Conservation (phyloP, 257 asterid genomes). For the Solanum ahanhuiri region DNA sequence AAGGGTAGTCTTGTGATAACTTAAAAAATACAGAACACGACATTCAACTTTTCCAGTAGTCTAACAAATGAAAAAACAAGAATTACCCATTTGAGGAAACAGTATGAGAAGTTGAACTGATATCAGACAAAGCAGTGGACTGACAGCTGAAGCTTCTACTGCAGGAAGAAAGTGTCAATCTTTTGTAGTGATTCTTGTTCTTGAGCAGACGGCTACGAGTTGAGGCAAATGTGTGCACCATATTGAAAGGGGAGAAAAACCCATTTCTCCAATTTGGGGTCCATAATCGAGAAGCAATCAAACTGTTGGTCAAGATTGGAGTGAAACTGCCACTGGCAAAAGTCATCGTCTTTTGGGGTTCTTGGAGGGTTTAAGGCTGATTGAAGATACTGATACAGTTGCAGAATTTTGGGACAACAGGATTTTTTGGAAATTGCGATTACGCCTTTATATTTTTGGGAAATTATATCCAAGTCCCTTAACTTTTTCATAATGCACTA, state of each 20-base stretch:
- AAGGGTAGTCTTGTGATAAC: no score
- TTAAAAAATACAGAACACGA: background rate
- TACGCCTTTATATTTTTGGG: background rate
- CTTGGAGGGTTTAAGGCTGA: constrained; percentile 7
- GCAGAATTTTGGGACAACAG: background rate
- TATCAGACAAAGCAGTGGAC: constrained; percentile 27
- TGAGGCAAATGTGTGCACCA: constrained; percentile 26
- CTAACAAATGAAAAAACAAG: background rate
- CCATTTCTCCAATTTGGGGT: constrained; percentile 25
- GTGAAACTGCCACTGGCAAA: constrained; percentile 22
- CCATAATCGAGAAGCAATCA: constrained; percentile 23
- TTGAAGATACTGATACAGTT: background rate
- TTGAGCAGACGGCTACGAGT: constrained; percentile 5
- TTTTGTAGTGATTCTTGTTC: constrained; percentile 15
- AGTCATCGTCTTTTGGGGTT: constrained; percentile 3
- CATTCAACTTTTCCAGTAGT: background rate
- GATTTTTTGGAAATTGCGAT: background rate
- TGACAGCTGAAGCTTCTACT: constrained; percentile 28
- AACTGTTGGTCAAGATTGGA: constrained; percentile 22
- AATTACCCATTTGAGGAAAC: constrained; percentile 42
- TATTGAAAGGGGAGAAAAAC: constrained; percentile 11
- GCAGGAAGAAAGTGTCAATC: constrained; percentile 12
- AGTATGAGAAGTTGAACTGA: constrained; percentile 13
- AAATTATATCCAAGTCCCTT: background rate
- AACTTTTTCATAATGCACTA: background rate